These are phyloP conservation scores for Arthrinium phaeospermum DNA, from an alignment of 2,329 filamentous ascomycete genomes.

Conservation along the genomic window DNA sequence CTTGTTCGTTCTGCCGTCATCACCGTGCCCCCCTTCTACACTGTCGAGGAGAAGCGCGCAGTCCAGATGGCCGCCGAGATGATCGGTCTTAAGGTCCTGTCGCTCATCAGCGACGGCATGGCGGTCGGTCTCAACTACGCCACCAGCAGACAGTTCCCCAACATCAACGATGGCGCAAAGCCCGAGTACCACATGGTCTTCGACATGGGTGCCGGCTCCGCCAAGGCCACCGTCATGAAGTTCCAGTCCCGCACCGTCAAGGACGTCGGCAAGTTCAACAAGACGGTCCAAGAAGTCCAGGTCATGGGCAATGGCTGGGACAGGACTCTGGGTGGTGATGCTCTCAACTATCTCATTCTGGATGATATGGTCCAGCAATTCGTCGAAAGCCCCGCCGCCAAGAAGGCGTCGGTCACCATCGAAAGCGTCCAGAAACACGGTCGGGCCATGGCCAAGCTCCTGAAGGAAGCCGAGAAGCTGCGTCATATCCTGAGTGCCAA, in stretches of 20 bases:
- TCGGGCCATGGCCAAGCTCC: constrained; percentile 85
- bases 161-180: constrained; percentile 79
- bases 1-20: constrained; percentile 83
- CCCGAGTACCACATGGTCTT: constrained; percentile 93
- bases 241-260: constrained; percentile 92
- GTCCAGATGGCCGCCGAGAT: constrained; percentile 84
- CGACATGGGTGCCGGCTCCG: constrained; percentile 96
- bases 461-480: constrained; percentile 87
- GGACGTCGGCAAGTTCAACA: constrained; percentile 91
- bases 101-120: constrained; percentile 85
- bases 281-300: constrained; percentile 94
- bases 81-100: constrained; percentile 85
- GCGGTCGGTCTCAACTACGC: constrained; percentile 96
- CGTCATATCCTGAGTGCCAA: constrained; percentile 95
- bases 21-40: constrained; percentile 90
- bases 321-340: constrained; percentile 84
- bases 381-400: constrained; percentile 69
- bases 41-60: constrained; percentile 85
- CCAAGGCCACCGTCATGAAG: constrained; percentile 85
- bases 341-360: constrained; percentile 85
- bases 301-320: constrained; percentile 90
- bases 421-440: constrained; percentile 76
- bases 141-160: constrained; percentile 87
- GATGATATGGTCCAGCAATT: constrained; percentile 88
- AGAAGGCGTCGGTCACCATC: constrained; percentile 66